phyloP scores from a whole-genome alignment of 2,329 filamentous ascomycete species.

The Coniochaeta hoffmannii region DNA sequence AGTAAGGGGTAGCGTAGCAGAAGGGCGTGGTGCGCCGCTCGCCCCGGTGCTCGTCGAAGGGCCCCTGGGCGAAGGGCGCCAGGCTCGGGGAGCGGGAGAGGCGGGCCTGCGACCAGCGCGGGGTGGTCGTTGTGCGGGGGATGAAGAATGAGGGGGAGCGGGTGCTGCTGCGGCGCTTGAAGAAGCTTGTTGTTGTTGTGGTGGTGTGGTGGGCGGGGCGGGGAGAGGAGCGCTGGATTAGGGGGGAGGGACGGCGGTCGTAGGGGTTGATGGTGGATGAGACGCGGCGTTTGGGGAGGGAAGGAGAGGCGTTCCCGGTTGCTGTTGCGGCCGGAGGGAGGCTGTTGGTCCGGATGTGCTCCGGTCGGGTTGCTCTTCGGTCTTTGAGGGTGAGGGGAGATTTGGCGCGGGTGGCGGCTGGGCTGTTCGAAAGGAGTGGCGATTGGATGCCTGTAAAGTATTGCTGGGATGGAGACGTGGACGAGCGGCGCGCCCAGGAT shows the following conservation, averaged over 20 bases:
- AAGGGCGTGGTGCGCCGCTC: conserved; percentile 46
- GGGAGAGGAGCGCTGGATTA: conserved; percentile 22
- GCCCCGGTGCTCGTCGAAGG: conserved; percentile 23
- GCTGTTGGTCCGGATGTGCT: conserved; percentile 44
- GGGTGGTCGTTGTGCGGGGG: conserved; percentile 45
- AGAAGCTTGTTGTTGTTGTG: conserved; percentile 10
- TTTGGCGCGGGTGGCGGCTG: conserved; percentile 27
- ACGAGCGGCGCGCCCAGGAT: conserved; percentile 26
- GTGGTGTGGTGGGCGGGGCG: conserved; percentile 25
- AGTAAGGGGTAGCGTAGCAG: conserved; percentile 71
- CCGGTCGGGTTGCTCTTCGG: conserved; percentile 34
- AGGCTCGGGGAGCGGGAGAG: conserved; percentile 25
- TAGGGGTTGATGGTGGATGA: conserved; percentile 28
- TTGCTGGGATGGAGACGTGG: conserved; percentile 33
- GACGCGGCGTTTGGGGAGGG: conserved; percentile 35
- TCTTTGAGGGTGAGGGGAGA: conserved; percentile 31
- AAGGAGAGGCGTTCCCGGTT: conserved; percentile 30
- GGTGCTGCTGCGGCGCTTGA: conserved; percentile 41
- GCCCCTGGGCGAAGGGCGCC: conserved; percentile 31
- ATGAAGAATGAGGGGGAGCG: conserved; percentile 44
- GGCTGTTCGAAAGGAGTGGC: conserved; percentile 26
- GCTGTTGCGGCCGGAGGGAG: conserved; percentile 32
- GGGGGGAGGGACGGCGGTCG: conserved; percentile 31
- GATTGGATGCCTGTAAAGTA: conserved; percentile 28
- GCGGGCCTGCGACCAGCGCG: conserved; percentile 40